Base-by-base conservation (phyloP, 306 rosid genomes). In the Rosa chinensis region DNA sequence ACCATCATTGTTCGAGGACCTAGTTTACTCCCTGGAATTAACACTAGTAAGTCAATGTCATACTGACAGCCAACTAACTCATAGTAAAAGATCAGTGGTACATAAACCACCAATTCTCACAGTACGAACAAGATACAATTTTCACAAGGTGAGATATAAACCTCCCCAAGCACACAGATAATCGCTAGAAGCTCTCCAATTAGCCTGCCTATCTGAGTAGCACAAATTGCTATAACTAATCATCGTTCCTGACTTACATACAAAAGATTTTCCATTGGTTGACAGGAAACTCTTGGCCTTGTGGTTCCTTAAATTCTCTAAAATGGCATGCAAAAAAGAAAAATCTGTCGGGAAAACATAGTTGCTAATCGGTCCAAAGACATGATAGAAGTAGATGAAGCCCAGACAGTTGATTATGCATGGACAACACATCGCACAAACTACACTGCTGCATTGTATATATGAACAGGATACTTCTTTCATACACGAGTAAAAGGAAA, bases 191-290 rank as follows among this genome's bases (percentile, higher is more conserved):
- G 16, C 47, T 43, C 10, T 49, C 13, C 47, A 61, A 16, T 17
- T 61, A 62, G 78, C 56, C 58, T 75, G n/a, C 79, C 72, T 63
- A 6, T 63, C 58, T 62, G 10, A 12, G 79, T 28, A 44, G 66
- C 50, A 73, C 10, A 5, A 3, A 53, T 73, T 25, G 20, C 52
- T 39, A 18, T 5, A 37, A 5, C 42, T 61, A 43, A 48, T 43
- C 43, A 45, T 44, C 70, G 28, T 8, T 44, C 47, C 53, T 8
- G 63, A 58, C 52, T 14, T 13, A 40, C 32, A 6, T 25, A 40
- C 32, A 40, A 70, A 70, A 58, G 23, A 2, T 39, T n/a, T 21
- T 18, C 70, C 8, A 58, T 74, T 74, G 5, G 42, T 28, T 17
- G 56, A 55, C 48, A 53, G 37, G 35, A 53, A 37, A 55, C 32